phyloP scores from a whole-genome alignment of 176 grass and related monocot genomes.

The Thinopyrum elongatum region DNA sequence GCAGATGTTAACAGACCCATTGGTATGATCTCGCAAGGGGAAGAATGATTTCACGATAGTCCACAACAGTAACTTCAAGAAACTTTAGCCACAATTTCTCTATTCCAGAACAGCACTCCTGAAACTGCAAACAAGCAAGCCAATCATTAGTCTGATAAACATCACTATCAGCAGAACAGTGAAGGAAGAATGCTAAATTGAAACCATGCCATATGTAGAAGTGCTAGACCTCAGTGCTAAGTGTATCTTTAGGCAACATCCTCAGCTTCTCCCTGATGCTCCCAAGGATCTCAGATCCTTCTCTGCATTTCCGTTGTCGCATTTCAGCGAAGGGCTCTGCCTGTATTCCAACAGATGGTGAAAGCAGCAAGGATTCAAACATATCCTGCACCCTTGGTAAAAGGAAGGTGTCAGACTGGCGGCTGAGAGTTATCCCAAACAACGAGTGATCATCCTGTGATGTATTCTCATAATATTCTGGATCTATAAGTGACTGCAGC shows the following conservation, averaged over 20 bases:
- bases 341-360: neutral
- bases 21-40: slow-evolving; percentile 17
- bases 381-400: neutral
- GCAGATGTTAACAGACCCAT: slow-evolving; percentile 27
- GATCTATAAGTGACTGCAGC: neutral
- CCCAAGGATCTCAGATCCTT: neutral
- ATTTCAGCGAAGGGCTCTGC: slow-evolving; percentile 2
- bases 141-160: slow-evolving; percentile 11
- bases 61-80: neutral
- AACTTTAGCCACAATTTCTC: slow-evolving; percentile 8
- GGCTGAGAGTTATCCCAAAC: neutral
- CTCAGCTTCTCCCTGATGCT: slow-evolving; percentile 1
- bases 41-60: slow-evolving; percentile 15
- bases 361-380: slow-evolving; percentile 1
- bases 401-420: neutral
- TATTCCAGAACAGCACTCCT: neutral
- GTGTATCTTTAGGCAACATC: neutral
- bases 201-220: slow-evolving; percentile 9
- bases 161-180: neutral
- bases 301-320: slow-evolving; percentile 1
- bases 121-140: slow-evolving; percentile 7
- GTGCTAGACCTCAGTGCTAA: neutral
- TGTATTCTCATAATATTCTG: neutral
- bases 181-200: slow-evolving; percentile 11
- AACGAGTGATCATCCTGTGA: neutral